Conservation (phyloP, 208 protist species). For the Leishmania lainsoni region DNA sequence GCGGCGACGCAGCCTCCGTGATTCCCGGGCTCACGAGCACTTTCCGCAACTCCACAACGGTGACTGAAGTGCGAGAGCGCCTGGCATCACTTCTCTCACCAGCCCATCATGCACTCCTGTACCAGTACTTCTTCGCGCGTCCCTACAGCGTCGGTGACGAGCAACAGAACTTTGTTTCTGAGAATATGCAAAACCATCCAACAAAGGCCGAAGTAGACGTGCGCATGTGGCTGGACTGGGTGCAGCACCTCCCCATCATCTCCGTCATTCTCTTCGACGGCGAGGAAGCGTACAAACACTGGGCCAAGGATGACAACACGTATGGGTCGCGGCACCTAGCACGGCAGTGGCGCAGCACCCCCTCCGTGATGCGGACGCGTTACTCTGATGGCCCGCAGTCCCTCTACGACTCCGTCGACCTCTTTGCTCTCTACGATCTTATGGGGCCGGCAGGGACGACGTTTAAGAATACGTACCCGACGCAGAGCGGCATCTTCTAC, state of each 20-base stretch:
- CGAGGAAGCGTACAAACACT: slow-evolving; percentile 92
- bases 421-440: slow-evolving; percentile 89
- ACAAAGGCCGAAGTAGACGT: slow-evolving; percentile 23
- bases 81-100: slow-evolving; percentile 40
- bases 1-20: neutral
- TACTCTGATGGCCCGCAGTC: slow-evolving; percentile 40
- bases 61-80: slow-evolving; percentile 26
- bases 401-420: slow-evolving; percentile 49
- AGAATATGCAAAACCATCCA: neutral
- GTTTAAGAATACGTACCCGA: slow-evolving; percentile 69
- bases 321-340: slow-evolving; percentile 92
- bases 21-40: slow-evolving; percentile 29
- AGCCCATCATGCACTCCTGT: slow-evolving; percentile 44
- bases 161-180: neutral
- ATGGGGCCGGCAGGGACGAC: slow-evolving; percentile 60
- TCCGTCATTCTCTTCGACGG: slow-evolving; percentile 93
- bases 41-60: slow-evolving; percentile 16
- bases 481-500: slow-evolving; percentile 57
- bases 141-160: slow-evolving; percentile 14
- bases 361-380: slow-evolving; percentile 13
- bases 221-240: slow-evolving; percentile 41
- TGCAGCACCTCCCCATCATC: slow-evolving; percentile 50
- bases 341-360: slow-evolving; percentile 32
- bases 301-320: slow-evolving; percentile 86
- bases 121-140: slow-evolving; percentile 41